Evolutionary conservation across 768 basidiomycete species (phyloP).

Genomic region (Panellus pusillus): DNA sequence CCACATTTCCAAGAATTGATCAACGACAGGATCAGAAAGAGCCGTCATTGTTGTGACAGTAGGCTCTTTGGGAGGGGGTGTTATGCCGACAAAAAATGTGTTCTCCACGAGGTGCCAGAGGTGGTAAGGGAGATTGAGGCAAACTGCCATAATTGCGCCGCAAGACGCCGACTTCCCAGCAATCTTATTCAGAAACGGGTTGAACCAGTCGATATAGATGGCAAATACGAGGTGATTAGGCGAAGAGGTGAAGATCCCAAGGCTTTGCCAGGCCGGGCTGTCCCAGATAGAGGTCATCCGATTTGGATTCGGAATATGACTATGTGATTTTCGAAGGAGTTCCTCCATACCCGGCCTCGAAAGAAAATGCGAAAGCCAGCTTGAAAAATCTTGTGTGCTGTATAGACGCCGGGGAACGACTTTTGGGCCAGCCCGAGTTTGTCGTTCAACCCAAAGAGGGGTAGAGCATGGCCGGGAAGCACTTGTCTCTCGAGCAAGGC

Average conservation of each 20-base stretch:
- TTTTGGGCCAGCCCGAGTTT: slow-evolving; percentile 9
- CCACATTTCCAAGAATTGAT: slow-evolving; percentile 11
- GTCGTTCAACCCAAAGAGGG: slow-evolving; percentile 9
- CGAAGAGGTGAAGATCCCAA: slow-evolving; percentile 1
- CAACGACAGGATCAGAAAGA: neutral
- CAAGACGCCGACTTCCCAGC: slow-evolving; percentile 12
- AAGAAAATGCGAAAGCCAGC: slow-evolving; percentile 12
- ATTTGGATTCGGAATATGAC: slow-evolving; percentile 3
- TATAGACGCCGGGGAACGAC: slow-evolving; percentile 10
- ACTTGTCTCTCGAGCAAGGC: slow-evolving; percentile 1
- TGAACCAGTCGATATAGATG: slow-evolving; percentile 22
- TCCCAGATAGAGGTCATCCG: slow-evolving; percentile 15
- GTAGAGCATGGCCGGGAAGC: neutral
- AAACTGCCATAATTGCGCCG: slow-evolving; percentile 21
- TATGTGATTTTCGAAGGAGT: slow-evolving; percentile 4
- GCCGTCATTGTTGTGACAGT: neutral
- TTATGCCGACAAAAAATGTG: slow-evolving; percentile 22
- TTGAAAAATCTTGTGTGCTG: slow-evolving; percentile 2
- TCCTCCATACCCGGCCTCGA: slow-evolving; percentile 16
- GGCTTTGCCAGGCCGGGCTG: slow-evolving; percentile 15
- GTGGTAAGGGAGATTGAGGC: slow-evolving; percentile 25
- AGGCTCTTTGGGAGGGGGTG: slow-evolving; percentile 14
- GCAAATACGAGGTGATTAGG: slow-evolving; percentile 5
- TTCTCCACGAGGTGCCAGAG: slow-evolving; percentile 23
- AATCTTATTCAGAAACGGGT: slow-evolving; percentile 20